These are phyloP conservation scores for Begonia peltatifolia DNA, from an alignment of 306 rosid species.

Conservation along the genomic window DNA sequence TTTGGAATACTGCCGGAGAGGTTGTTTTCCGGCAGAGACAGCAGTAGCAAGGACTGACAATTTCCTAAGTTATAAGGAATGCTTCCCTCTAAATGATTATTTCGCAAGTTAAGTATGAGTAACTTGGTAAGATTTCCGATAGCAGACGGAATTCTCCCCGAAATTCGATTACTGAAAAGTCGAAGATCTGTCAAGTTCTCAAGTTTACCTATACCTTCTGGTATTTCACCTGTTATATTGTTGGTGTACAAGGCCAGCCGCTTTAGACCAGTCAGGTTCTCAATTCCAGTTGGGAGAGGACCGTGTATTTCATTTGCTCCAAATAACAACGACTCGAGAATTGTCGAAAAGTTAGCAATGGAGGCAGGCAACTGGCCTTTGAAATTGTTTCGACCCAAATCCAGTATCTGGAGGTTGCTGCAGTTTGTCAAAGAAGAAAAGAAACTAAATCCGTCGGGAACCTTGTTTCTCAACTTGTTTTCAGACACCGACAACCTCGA, in stretches of 20 bases:
- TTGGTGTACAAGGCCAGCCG: background rate
- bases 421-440: slow-evolving; percentile 5
- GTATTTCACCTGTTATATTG: slow-evolving; percentile 5
- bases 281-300: background rate
- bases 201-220: slow-evolving; percentile 4
- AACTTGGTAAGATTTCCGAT: slow-evolving; percentile 2
- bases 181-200: background rate
- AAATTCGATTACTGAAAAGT: background rate
- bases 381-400: background rate
- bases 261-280: slow-evolving; percentile 1
- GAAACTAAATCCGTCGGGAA: slow-evolving; percentile 2
- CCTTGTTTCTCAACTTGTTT: background rate
- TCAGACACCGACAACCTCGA: slow-evolving; percentile 3
- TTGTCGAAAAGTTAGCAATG: slow-evolving; percentile 1
- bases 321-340: background rate
- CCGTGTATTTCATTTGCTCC: slow-evolving; percentile 6
- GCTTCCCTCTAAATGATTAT: slow-evolving; percentile 2
- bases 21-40: background rate
- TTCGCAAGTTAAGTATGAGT: background rate
- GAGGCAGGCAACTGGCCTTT: slow-evolving; percentile 4
- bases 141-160: background rate
- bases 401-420: background rate
- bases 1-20: background rate
- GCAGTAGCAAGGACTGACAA: background rate
- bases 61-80: slow-evolving; percentile 2